These are phyloP conservation scores for Chlorella ohadii DNA, from an alignment of 139 green algal species.

Conservation along the genomic window DNA sequence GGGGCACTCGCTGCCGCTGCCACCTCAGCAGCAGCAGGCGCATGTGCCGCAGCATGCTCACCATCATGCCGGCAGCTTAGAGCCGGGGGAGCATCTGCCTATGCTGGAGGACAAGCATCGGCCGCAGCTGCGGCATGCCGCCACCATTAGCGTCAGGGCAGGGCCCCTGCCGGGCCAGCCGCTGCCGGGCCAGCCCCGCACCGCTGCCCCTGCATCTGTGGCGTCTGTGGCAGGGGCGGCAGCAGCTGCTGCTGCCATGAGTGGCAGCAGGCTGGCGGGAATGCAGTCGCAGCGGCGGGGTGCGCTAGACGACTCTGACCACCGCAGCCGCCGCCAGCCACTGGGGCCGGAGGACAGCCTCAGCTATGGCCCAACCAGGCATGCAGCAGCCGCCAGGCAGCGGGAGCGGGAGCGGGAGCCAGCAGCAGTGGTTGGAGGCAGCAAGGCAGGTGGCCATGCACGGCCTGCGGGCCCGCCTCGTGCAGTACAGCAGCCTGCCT, in stretches of 20 bases:
- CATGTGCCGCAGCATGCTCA: too few relatives aligned
- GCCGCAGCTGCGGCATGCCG: not conserved
- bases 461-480: not conserved
- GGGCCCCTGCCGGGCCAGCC: not conserved
- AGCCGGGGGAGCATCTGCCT: not conserved
- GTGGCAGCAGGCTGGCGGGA: too few relatives aligned
- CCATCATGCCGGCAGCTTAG: too few relatives aligned
- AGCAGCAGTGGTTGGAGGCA: not conserved
- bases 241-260: too few relatives aligned
- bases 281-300: too few relatives aligned
- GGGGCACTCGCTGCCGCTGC: not conserved
- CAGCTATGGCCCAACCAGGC: not conserved
- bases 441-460: not conserved
- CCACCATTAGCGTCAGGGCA: constrained; percentile 7
- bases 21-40: not conserved
- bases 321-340: not conserved
- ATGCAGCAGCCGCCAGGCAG: not conserved
- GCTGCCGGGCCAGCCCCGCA: not conserved
- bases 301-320: too few relatives aligned
- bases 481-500: not conserved
- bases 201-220: not conserved
- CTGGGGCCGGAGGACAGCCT: constrained; percentile 22
- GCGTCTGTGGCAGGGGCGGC: not conserved
- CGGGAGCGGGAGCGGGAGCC: not conserved
- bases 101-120: not conserved